A percentile compares a stretch with the other conserved stretches of the same genome.
Conservation (phyloP, 2,329 filamentous ascomycete genomes). For the Penicillium olsonii region DNA sequence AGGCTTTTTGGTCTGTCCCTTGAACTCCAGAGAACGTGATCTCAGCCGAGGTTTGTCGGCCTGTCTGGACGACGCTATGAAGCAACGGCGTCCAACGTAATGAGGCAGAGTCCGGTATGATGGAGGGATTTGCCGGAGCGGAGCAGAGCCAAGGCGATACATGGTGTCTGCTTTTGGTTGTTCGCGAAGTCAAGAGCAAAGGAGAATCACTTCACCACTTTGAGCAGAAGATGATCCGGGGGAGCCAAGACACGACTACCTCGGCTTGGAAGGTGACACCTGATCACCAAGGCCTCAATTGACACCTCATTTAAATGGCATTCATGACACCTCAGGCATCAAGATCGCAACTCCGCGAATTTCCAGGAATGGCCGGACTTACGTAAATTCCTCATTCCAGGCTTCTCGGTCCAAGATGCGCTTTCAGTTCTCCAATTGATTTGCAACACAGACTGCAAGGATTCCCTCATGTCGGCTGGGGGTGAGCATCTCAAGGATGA, state of each 20-base stretch:
- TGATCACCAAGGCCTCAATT: too few relatives aligned
- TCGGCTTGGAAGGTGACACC: background rate
- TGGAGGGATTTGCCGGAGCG: constrained; percentile 9
- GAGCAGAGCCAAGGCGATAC: constrained; percentile 6
- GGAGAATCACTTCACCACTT: too few relatives aligned
- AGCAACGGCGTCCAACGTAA: constrained; percentile 10
- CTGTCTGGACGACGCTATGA: constrained; percentile 11
- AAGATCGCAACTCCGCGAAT: background rate
- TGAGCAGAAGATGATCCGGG: background rate
- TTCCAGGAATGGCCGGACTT: constrained; percentile 4
- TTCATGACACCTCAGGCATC: background rate
- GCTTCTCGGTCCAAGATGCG: constrained; percentile 12
- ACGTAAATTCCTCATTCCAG: constrained; percentile 24
- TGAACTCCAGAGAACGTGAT: background rate
- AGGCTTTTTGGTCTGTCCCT: background rate
- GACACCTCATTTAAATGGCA: background rate
- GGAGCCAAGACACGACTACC: background rate
- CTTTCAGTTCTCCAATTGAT: background rate
- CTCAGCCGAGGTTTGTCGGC: background rate
- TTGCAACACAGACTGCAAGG: background rate
- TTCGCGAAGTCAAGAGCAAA: background rate
- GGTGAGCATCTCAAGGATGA: constrained; percentile 70
- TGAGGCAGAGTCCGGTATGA: background rate
- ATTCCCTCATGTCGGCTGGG: constrained; percentile 59
- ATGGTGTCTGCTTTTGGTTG: too few relatives aligned